Percentiles rank a stretch among this genome's conserved stretches.
Conservation (phyloP, 768 basidiomycete genomes). For the Russula sp. region DNA sequence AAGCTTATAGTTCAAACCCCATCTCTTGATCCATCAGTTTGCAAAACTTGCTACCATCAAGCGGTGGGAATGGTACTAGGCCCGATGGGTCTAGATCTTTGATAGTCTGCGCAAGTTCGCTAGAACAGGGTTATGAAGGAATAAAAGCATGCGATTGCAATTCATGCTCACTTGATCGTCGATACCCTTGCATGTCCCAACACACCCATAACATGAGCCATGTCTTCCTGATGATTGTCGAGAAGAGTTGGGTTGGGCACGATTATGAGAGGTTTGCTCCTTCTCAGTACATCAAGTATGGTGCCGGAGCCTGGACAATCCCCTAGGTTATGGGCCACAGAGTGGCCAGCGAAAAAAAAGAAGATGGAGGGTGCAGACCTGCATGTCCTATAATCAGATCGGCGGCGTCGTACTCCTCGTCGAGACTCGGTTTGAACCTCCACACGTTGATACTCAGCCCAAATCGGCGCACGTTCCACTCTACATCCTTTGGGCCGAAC, state of each 20-base stretch:
- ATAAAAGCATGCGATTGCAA: not conserved
- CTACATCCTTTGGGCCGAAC: constrained; percentile 21
- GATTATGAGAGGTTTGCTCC: constrained; percentile 70
- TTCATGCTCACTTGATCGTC: constrained; percentile 49
- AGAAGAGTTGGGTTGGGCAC: constrained; percentile 85
- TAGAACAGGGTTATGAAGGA: constrained; percentile 23
- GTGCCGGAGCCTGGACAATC: constrained; percentile 75
- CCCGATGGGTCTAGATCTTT: constrained; percentile 37
- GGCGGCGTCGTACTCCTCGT: constrained; percentile 53
- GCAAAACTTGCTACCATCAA: constrained; percentile 61
- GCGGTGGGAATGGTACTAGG: constrained; percentile 55
- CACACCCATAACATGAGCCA: constrained; percentile 59
- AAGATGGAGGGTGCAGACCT: constrained; percentile 43
- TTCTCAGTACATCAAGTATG: constrained; percentile 78
- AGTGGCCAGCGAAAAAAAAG: not conserved
- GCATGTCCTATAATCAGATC: constrained; percentile 91
- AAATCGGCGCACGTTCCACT: constrained; percentile 23
- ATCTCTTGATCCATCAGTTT: constrained; percentile 68
- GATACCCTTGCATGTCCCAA: constrained; percentile 53
- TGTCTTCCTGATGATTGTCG: constrained; percentile 90
- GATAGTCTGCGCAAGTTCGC: constrained; percentile 51
- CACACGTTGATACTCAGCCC: constrained; percentile 57
- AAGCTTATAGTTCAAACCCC: constrained; percentile 43
- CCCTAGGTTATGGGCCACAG: not conserved
- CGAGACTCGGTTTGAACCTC: constrained; percentile 68